These are phyloP conservation scores for Suillus subalutaceus DNA, from an alignment of 768 basidiomycete genomes.

Conservation along the genomic window DNA sequence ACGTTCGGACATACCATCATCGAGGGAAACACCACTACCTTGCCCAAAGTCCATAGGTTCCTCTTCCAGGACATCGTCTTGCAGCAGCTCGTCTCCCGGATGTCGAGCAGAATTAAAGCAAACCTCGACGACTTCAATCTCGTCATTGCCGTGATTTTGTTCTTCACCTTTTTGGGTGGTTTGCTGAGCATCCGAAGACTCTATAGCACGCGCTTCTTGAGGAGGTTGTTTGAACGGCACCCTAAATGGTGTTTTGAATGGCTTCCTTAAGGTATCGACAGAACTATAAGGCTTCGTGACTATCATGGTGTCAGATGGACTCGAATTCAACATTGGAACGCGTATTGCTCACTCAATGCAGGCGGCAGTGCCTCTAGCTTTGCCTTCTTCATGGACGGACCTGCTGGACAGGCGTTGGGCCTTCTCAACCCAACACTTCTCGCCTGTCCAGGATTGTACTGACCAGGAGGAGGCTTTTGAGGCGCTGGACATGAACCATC, in stretches of 20 bases:
- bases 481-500: neutral
- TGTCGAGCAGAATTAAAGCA: constrained; percentile 17
- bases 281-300: constrained; percentile 54
- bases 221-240: constrained; percentile 36
- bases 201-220: constrained; percentile 5
- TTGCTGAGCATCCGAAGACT: neutral
- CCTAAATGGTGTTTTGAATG: constrained; percentile 50
- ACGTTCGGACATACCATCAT: neutral
- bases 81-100: constrained; percentile 1
- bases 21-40: neutral
- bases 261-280: constrained; percentile 48
- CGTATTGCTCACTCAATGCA: constrained; percentile 23
- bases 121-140: constrained; percentile 6
- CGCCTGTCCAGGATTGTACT: neutral
- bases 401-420: constrained; percentile 13
- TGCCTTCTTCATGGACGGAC: constrained; percentile 23
- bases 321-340: neutral
- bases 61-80: neutral
- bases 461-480: constrained; percentile 1
- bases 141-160: neutral
- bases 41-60: neutral
- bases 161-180: neutral
- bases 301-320: constrained; percentile 18
- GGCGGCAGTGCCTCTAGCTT: constrained; percentile 28
- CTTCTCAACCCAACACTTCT: constrained; percentile 27